Conservation (phyloP, 2,329 filamentous ascomycete genomes). For the Berkeleyomyces basicola region DNA sequence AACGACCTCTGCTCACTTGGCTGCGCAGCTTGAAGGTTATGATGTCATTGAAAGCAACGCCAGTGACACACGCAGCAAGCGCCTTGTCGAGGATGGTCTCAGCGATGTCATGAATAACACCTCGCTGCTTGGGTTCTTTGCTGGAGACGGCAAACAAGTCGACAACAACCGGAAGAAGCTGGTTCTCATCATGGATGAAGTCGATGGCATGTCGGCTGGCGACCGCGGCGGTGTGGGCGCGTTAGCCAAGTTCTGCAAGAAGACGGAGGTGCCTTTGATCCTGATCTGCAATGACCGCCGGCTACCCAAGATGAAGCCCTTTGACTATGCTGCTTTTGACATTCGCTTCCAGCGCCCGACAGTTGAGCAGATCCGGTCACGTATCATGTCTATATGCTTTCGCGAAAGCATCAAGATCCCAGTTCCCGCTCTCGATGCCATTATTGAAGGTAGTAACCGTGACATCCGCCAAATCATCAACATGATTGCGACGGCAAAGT, state of each 20-base stretch:
- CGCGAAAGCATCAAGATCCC: conserved; percentile 81
- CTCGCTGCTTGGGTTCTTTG: conserved; percentile 80
- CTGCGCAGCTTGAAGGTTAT: conserved; percentile 82
- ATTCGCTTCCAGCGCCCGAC: conserved; percentile 79
- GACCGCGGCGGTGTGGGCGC: conserved; percentile 92
- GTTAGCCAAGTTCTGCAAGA: conserved; percentile 85
- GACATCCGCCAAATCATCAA: conserved; percentile 98
- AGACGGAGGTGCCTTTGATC: conserved; percentile 86
- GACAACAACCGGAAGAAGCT: conserved; percentile 78
- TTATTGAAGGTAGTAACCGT: conserved; percentile 89
- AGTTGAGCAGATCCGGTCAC: conserved; percentile 74
- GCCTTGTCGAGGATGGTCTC: conserved; percentile 77
- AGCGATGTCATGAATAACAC: conserved; percentile 85
- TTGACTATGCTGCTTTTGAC: conserved; percentile 72
- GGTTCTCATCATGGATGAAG: conserved; percentile 95
- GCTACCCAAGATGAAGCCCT: conserved; percentile 95
- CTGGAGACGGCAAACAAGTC: conserved; percentile 64
- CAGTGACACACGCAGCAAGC: conserved; percentile 91
- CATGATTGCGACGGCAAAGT: conserved; percentile 88
- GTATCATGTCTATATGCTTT: conserved; percentile 90
- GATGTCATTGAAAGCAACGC: conserved; percentile 92
- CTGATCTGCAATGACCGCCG: conserved; percentile 93
- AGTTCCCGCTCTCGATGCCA: conserved; percentile 65
- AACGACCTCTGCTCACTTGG: conserved; percentile 88
- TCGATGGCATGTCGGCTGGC: conserved; percentile 96